Percentiles rank a stretch among this genome's conserved stretches.
Conservation (phyloP, 1,284 basidiomycete species). For the Leccinum proliferum region DNA sequence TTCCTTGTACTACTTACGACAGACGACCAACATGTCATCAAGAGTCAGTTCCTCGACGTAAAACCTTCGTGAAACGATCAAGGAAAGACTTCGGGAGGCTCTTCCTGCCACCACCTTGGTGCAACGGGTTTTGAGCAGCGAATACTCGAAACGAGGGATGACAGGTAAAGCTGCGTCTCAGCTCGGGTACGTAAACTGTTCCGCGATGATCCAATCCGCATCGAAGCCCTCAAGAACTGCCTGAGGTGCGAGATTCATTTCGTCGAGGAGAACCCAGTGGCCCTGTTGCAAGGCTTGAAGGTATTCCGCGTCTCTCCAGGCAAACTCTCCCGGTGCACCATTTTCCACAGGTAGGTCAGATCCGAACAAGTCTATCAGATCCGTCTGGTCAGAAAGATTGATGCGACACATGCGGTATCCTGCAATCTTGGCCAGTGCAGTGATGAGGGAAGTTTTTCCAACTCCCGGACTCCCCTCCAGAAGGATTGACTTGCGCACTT, state of each 20-base stretch:
- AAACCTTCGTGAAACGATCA: slow-evolving; percentile 98
- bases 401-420: slow-evolving; percentile 89
- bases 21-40: slow-evolving; percentile 79
- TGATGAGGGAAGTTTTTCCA: slow-evolving; percentile 96
- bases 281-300: slow-evolving; percentile 90
- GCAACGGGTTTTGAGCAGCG: slow-evolving; percentile 95
- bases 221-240: slow-evolving; percentile 97
- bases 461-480: slow-evolving; percentile 98
- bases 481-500: slow-evolving; percentile 88
- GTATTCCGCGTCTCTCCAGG: slow-evolving; percentile 98
- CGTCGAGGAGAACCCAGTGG: slow-evolving; percentile 96
- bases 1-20: slow-evolving; percentile 68
- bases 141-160: slow-evolving; percentile 96
- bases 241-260: slow-evolving; percentile 98
- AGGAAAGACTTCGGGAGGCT: slow-evolving; percentile 97
- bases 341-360: slow-evolving; percentile 96
- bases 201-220: slow-evolving; percentile 94
- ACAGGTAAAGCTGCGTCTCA: slow-evolving; percentile 83
- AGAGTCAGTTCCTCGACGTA: slow-evolving; percentile 82
- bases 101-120: slow-evolving; percentile 96
- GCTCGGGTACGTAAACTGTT: slow-evolving; percentile 92
- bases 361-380: slow-evolving; percentile 94
- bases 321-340: slow-evolving; percentile 88
- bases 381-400: slow-evolving; percentile 98
- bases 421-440: slow-evolving; percentile 79